Evolutionary conservation across 2,329 filamentous ascomycete genomes (phyloP).

Genomic region (Alternaria incomplexa): DNA sequence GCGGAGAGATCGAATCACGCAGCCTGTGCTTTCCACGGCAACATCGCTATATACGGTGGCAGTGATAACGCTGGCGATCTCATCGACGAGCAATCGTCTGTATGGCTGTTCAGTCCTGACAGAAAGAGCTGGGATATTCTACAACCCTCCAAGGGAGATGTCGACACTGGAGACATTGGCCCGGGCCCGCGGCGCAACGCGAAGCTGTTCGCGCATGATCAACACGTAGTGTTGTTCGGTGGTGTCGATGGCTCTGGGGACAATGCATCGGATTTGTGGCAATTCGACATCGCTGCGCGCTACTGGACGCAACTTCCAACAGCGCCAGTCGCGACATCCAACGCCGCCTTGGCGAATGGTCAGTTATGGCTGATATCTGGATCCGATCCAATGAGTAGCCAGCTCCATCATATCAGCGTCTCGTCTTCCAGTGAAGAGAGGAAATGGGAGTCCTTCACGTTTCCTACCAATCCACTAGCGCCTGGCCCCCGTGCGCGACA

Average conservation of each 20-base stretch:
- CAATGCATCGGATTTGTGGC: conserved; percentile 36
- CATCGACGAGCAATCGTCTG: conserved; percentile 43
- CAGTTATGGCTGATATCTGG: conserved; percentile 51
- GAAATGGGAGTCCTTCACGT: conserved; percentile 49
- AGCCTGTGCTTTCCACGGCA: conserved; percentile 49
- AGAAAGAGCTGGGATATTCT: conserved; percentile 36
- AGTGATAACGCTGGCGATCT: conserved; percentile 36
- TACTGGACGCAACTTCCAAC: conserved; percentile 35
- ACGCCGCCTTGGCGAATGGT: conserved; percentile 46
- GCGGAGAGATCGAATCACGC: conserved; percentile 47
- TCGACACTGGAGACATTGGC: conserved; percentile 10
- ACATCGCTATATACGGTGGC: conserved; percentile 51
- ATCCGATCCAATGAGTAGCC: conserved; percentile 37
- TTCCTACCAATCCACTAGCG: conserved; percentile 52
- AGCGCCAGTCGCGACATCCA: conserved; percentile 38
- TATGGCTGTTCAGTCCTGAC: conserved; percentile 52
- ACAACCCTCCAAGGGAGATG: conserved; percentile 18
- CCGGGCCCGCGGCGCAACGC: conserved; percentile 30
- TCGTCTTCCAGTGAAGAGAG: conserved; percentile 24
- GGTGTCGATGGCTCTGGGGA: conserved; percentile 31
- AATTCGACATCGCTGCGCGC: conserved; percentile 25
- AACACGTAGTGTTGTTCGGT: conserved; percentile 33
- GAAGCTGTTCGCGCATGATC: conserved; percentile 29
- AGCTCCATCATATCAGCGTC: conserved; percentile 36
- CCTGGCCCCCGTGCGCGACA: conserved; percentile 51